Base-by-base conservation (phyloP, 805 yeast species). In the Kazachstania taianensis region DNA sequence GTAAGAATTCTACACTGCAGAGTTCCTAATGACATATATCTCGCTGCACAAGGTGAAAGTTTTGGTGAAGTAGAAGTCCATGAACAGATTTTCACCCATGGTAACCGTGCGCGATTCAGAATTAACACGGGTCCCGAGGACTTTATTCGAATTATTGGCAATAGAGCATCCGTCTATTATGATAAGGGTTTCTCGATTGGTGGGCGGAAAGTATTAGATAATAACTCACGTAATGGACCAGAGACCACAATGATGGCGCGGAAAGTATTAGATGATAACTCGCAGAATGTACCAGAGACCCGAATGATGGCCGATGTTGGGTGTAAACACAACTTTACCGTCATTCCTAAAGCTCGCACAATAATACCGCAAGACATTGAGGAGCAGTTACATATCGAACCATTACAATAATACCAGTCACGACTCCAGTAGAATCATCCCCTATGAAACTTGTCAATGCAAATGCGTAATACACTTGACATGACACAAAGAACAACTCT, bases 11-110 rank as follows among this genome's bases (percentile, higher is more conserved):
- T n/a, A n/a, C n/a, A n/a, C n/a, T n/a, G n/a, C n/a, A n/a, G n/a
- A n/a, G n/a, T n/a, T n/a, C n/a, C n/a, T n/a, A n/a, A n/a, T n/a
- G n/a, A n/a, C n/a, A n/a, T n/a, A n/a, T n/a, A n/a, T n/a, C n/a
- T n/a, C n/a, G n/a, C n/a, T n/a, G 95, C 96, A 2, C 94, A 86
- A 55, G 96, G 96, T 5, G 94, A 85, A 48, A 81, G 94, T 28
- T 72, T 92, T 41, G 98, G 97, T 3, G 97, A 89, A 58, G 80
- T 92, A 7, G 98, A 89, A 56, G 96, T 89, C 85, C 9, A 70
- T 80, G 8, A 69, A 76, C 38, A 70, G 94, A 53, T 69, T 74
- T 3, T 69, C 69, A 32, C 75, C 87, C 0, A 70, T 81, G 44
- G 75, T 84, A 27, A 94, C 97, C 0, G 82, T 89, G 0, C 67